Evolutionary conservation across 108 stramenopile genomes (phyloP), one percentile per base, ranked within the genome.

Genomic region (Cyclotella atomus): DNA sequence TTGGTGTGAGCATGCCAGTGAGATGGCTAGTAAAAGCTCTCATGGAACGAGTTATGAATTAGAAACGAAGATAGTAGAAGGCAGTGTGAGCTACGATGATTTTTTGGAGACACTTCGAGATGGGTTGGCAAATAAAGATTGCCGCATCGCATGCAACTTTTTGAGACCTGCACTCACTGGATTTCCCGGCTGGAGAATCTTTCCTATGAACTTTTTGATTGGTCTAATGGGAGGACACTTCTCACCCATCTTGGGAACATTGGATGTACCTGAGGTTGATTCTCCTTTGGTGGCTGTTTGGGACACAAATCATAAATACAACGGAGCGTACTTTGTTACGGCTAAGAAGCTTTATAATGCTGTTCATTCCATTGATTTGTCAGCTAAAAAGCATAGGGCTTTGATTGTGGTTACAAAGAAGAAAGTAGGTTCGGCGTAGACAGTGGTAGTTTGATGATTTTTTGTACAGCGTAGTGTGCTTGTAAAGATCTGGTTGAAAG

Each of bases 221-320:
- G 68, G 62, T 25, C 23, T 81, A 34, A 44, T 72, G 15, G 80
- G 80, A 12, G 80, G 80, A 52, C 80, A 81, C 52, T 81, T 81
- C 66, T 70, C 68, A 14, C 80, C 80, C 8, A 71, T 81, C 56
- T 65, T 75, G 62, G 80, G 80, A 16, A 65, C 75, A 7, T 43
- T 74, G 23, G 80, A 81, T 52, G 15, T 45, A 24, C 54, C 63
- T 2, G 43, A 10, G 19, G 33, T 29, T 12, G 61, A 50, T 0
- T 21, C 38, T 61, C 80, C 80, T 23, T 70, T 74, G 21, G 73
- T 81, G 15, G 73, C 73, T 0, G 69, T 81, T 15, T 81, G 45
- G 19, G 80, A 81, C 49, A 75, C 73, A 43, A 81, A 81, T 70
- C 64, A 70, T 24, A 81, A 70, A 30, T 81, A 75, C 46, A 59